Percentiles rank a stretch among this genome's conserved stretches.
Conservation (phyloP, 2,329 filamentous ascomycete genomes). For the Cercospora citrullina region DNA sequence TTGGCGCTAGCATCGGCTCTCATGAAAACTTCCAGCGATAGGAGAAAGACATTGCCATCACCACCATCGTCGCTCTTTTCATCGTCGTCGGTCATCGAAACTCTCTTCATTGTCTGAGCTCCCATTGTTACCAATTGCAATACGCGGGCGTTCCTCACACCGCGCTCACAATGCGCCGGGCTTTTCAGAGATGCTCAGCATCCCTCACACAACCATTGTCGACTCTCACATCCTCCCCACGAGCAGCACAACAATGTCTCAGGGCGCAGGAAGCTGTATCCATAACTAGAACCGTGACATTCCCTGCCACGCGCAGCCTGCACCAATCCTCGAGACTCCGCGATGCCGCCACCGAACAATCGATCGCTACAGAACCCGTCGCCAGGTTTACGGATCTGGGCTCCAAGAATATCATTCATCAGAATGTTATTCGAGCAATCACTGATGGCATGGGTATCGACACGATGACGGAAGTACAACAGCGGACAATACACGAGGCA, state of each 20-base stretch:
- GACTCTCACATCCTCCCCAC: conserved; percentile 18
- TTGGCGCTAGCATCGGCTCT: conserved; percentile 7
- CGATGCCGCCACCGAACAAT: conserved; percentile 27
- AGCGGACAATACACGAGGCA: conserved; percentile 76
- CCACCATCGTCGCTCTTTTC: conserved; percentile 12
- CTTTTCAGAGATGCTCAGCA: conserved; percentile 36
- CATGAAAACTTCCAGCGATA: conserved; percentile 14
- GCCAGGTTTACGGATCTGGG: conserved; percentile 50
- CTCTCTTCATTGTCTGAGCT: neutral
- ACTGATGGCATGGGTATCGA: conserved; percentile 72
- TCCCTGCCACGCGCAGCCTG: conserved; percentile 32
- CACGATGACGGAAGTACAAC: conserved; percentile 90
- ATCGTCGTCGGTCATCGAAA: neutral
- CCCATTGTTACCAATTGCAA: neutral
- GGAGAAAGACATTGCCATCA: conserved; percentile 12
- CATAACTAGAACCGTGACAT: conserved; percentile 34
- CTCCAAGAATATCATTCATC: conserved; percentile 57
- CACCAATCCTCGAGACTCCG: conserved; percentile 44
- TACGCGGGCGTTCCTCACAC: neutral
- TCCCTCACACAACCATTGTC: conserved; percentile 31
- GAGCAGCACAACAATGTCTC: conserved; percentile 22
- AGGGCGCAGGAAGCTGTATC: conserved; percentile 19
- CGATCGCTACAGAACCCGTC: conserved; percentile 31
- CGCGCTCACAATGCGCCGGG: conserved; percentile 34
- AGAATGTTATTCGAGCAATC: conserved; percentile 66